Evolutionary conservation across 768 basidiomycete genomes (phyloP).

Genomic region (Hygrophorus pudorinus): DNA sequence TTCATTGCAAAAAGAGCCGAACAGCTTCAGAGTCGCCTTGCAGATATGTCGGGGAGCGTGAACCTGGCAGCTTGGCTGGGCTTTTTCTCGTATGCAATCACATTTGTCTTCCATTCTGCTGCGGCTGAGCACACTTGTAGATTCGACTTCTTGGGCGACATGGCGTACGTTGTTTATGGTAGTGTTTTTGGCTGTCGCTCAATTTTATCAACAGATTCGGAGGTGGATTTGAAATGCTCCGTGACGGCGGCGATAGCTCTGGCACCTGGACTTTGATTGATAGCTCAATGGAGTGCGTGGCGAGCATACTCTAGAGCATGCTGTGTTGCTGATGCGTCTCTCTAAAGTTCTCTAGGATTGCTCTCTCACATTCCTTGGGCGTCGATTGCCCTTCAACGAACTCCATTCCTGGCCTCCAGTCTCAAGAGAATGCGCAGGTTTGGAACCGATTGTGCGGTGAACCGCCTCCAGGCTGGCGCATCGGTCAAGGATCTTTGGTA

Average conservation of each 20-base stretch:
- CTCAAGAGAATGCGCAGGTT: slow-evolving; percentile 17
- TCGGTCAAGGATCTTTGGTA: slow-evolving; percentile 26
- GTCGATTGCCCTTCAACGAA: slow-evolving; percentile 11
- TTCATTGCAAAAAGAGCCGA: slow-evolving; percentile 24
- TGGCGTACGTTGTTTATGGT: slow-evolving; percentile 24
- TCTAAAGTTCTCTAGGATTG: slow-evolving; percentile 8
- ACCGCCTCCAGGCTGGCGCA: slow-evolving; percentile 14
- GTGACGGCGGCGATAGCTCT: slow-evolving; percentile 29
- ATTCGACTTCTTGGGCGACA: slow-evolving; percentile 34
- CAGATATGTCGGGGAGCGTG: too few species aligned
- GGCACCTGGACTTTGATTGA: slow-evolving; percentile 13
- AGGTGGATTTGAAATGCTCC: slow-evolving; percentile 26
- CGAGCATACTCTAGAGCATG: neutral
- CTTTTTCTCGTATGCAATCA: slow-evolving; percentile 26
- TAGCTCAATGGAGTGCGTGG: slow-evolving; percentile 11
- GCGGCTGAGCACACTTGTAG: slow-evolving; percentile 11
- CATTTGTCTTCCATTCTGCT: neutral
- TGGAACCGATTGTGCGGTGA: slow-evolving; percentile 11
- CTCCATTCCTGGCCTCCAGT: slow-evolving; percentile 20
- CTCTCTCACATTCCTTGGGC: slow-evolving; percentile 18
- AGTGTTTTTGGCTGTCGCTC: too few species aligned
- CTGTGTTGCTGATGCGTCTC: neutral
- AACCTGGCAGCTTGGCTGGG: slow-evolving; percentile 31
- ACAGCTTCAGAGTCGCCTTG: slow-evolving; percentile 32
- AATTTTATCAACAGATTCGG: slow-evolving; percentile 28